Evolutionary conservation across 1,284 basidiomycete species (phyloP).

Genomic region (Gymnopus androsaceus): DNA sequence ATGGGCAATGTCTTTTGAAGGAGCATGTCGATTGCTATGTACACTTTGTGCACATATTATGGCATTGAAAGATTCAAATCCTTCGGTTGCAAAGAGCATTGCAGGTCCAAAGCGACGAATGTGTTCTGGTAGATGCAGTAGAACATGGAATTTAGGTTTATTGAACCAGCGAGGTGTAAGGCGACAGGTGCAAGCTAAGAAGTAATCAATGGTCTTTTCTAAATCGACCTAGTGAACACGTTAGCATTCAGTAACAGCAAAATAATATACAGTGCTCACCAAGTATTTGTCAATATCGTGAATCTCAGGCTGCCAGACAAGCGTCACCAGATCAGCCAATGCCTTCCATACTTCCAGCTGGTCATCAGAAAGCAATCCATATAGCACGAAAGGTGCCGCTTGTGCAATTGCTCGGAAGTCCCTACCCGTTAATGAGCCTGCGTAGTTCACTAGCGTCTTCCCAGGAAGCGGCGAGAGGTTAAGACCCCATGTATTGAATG

Average conservation of each 20-base stretch:
- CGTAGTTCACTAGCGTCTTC: constrained; percentile 35
- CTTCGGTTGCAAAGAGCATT: constrained; percentile 43
- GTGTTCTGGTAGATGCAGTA: constrained; percentile 33
- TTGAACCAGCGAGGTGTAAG: constrained; percentile 39
- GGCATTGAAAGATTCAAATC: constrained; percentile 49
- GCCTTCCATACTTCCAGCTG: constrained; percentile 32
- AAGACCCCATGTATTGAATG: constrained; percentile 30
- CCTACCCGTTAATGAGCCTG: constrained; percentile 34
- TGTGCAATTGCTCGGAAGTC: constrained; percentile 39
- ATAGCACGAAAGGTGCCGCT: constrained; percentile 37
- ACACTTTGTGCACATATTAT: constrained; percentile 43
- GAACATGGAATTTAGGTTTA: constrained; percentile 42
- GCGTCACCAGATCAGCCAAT: constrained; percentile 31
- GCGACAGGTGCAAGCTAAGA: constrained; percentile 27
- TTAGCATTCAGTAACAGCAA: not conserved
- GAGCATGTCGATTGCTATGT: constrained; percentile 44
- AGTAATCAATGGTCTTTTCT: constrained; percentile 28
- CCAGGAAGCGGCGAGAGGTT: constrained; percentile 30
- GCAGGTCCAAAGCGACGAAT: constrained; percentile 39
- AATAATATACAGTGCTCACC: constrained; percentile 21
- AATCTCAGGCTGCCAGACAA: constrained; percentile 39
- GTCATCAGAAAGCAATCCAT: constrained; percentile 28
- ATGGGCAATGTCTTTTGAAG: constrained; percentile 41
- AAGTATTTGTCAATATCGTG: constrained; percentile 30
- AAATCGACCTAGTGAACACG: constrained; percentile 20